These are phyloP conservation scores for Cyberlindnera nakhonratchasimensis DNA, from an alignment of 805 yeast species.

Conservation along the genomic window DNA sequence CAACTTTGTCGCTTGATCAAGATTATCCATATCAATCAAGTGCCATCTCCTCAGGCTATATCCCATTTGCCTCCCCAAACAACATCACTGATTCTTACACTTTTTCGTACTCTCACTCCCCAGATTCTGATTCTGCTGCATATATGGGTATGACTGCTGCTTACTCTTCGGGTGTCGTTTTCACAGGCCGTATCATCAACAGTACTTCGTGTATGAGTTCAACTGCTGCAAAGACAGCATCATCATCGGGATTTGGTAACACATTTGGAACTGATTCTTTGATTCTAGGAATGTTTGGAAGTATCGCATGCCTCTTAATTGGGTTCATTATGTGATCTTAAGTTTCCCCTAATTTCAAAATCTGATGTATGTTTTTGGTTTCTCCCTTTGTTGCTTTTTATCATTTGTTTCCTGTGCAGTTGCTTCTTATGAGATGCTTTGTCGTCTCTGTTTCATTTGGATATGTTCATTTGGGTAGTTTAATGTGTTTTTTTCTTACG, in stretches of 20 bases:
- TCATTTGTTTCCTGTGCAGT: neutral
- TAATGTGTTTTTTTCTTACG: no score
- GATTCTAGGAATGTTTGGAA: conserved; percentile 1
- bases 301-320: conserved; percentile 1
- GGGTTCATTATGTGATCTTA: conserved; percentile 8
- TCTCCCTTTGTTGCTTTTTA: neutral
- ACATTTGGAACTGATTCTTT: neutral
- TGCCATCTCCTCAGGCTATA: conserved; percentile 39
- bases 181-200: conserved; percentile 17
- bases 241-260: neutral
- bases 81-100: conserved; percentile 24
- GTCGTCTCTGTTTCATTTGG: no score
- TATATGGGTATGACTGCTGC: conserved; percentile 15
- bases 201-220: conserved; percentile 1
- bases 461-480: no score
- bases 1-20: conserved; percentile 5
- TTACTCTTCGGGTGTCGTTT: conserved; percentile 15
- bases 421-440: no score
- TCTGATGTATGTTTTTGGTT: neutral
- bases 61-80: conserved; percentile 47
- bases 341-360: neutral
- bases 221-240: neutral
- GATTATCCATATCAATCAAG: conserved; percentile 14
- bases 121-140: conserved; percentile 1
- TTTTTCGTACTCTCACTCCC: conserved; percentile 6